Base-by-base conservation (phyloP, 1,284 basidiomycete genomes). In the Melanopsichium pennsylvanicum region DNA sequence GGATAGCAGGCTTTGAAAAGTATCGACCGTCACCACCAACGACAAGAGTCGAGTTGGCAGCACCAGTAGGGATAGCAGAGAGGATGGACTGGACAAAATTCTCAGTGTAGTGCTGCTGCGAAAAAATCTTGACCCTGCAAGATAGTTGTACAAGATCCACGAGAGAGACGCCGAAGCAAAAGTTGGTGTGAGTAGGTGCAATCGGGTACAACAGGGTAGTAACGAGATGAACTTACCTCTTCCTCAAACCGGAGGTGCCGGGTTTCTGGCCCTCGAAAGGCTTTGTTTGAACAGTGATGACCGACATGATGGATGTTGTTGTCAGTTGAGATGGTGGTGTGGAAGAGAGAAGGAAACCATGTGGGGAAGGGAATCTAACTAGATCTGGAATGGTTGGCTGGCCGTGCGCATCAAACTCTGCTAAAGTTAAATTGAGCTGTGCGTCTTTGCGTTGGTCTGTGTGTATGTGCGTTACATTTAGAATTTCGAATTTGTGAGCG, bases 1-100 rank as follows among this genome's bases (percentile, higher is more conserved):
- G 92, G 35, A 92, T 88, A 41, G 90, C 88, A 79, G 96, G 93
- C 37, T 90, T 88, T 29, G 89, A 89, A 84, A 91, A 96, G 86
- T 87, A 98, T 57, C 95, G 92, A 34, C 96, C 95, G 82, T 98
- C 96, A 63, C 95, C 96, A 51, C 95, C 95, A 75, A 98, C 88
- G 75, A 97, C 95, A 68, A 98, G 86, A 11, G 94, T 97, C 57
- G 89, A 84, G 54, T 84, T 84, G 68, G 84, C 77, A 9, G 84
- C 85, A 31, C 88, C 92, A 42, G 89, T 87, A 13, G 88, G 86
- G 83, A 97, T 92, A 51, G 93, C 91, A 76, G 92, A 88, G 74
- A 98, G 88, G 83, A 93, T 98, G 73, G 93, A 85, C 83, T 97
- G 95, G 58, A 97, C 83, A 80, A 98, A 98, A 86, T 98, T 98